Conservation (phyloP, 1,284 basidiomycete genomes). For the Apiotrichum montevideense region DNA sequence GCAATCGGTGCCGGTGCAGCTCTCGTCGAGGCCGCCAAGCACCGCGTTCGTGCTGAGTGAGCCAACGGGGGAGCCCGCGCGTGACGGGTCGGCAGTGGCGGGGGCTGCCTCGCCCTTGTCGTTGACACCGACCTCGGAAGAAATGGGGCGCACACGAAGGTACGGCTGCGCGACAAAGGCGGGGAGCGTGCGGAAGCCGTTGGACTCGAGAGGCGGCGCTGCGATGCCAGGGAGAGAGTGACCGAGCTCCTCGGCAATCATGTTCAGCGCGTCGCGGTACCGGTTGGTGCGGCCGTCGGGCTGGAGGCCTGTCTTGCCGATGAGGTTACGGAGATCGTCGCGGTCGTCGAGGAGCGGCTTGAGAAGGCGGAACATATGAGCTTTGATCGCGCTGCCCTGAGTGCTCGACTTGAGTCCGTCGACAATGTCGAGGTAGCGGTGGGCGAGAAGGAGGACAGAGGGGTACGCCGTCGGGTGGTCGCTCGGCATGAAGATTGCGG, state of each 20-base stretch:
- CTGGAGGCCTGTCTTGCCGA: constrained; percentile 33
- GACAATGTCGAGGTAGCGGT: constrained; percentile 83
- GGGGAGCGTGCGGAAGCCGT: constrained; percentile 56
- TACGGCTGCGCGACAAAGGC: constrained; percentile 84
- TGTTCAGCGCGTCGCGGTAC: constrained; percentile 56
- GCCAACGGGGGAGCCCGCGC: not conserved
- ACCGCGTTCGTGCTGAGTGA: not conserved
- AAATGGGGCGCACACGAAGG: constrained; percentile 54
- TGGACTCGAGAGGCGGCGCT: constrained; percentile 30
- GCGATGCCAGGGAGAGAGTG: constrained; percentile 40
- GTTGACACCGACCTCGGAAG: constrained; percentile 22
- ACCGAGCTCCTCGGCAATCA: constrained; percentile 63
- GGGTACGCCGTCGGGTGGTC: constrained; percentile 55
- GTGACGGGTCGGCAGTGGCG: not conserved
- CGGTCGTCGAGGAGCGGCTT: constrained; percentile 67
- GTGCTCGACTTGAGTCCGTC: constrained; percentile 66
- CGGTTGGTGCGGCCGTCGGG: constrained; percentile 34
- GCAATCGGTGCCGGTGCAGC: constrained; percentile 7
- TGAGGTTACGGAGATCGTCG: constrained; percentile 63
- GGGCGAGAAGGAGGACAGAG: constrained; percentile 60
- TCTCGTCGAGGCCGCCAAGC: constrained; percentile 10
- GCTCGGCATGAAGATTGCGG: constrained; percentile 61
- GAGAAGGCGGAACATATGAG: constrained; percentile 88
- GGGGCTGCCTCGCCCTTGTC: constrained; percentile 3
- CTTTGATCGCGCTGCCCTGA: constrained; percentile 69